Base-by-base conservation (phyloP, 352 stramenopile species). In the Phytophthora macrochlamydospora region DNA sequence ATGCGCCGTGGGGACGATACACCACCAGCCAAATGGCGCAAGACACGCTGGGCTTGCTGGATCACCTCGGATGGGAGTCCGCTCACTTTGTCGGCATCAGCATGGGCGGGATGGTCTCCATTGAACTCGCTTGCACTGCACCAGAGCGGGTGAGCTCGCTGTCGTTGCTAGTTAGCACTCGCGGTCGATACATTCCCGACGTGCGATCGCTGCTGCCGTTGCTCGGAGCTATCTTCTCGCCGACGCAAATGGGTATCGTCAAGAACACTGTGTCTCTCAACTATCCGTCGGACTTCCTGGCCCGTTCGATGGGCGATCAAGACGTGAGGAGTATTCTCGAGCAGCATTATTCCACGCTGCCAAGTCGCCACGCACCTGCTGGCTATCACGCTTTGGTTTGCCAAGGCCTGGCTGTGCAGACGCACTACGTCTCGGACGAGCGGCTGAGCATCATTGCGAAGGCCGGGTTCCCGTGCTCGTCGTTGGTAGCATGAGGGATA, bases 101-200 rank as follows among this genome's bases (percentile, higher is more conserved):
- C 30, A 81, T 87, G 67, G 78, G 76, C n/a, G 76, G 76, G 18
- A 85, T 87, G 78, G 76, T 84, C 57, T 62, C 78, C 14, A 71
- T 82, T 32, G 76, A 87, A 64, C 56, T 85, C 4, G 68, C 74
- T 2, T 69, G 64, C 46, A 38, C 54, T 2, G 64, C 65, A 11
- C 68, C 74, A 8, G 43, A 85, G 38, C 76, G 74, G 5, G 69
- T 87, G 18, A 48, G 61, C 29, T 87, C 79, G n/a, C 59, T 85
- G n/a, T 71, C 76, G 29, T 49, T 87, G 28, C 49, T 81, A 24
- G 72, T 81, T 24, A 81, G 67, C 28, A 72, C 78, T 14, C 67
- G 63, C 2, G 78, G 67, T 1, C 42, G 51, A 49, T 86, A 73
- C 60, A 66, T 76, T 14, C 77, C 62, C 18, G 65, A 79, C 24